Evolutionary conservation across 306 rosid species (phyloP), one percentile per base, ranked within the genome.

Genomic region (Quercus parvula): DNA sequence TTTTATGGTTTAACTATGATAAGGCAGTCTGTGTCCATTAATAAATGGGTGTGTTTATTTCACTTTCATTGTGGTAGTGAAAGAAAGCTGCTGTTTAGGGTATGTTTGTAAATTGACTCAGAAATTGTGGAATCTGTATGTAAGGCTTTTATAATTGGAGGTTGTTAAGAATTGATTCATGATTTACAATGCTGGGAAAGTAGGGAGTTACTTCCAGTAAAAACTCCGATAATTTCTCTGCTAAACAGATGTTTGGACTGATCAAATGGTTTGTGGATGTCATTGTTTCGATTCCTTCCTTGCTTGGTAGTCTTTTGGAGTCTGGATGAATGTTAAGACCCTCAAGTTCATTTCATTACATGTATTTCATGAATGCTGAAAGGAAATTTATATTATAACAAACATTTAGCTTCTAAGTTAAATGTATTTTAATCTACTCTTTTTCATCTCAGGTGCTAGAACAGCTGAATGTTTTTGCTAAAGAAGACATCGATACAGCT

Each of bases 381-480:
- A 33, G 25, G 51, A 19, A 67, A 33, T 33, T 67, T 17, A 24
- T 27, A 27, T 15, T 64, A 15, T 17, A 55, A 56, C 56, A 6
- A 49, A 25, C 9, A 25, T 30, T 35, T 35, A 10, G 24, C 55
- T 20, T 44, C 25, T 7, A 27, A 52, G 68, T 49, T 19, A 11
- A 12, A 54, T 46, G 3, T 63, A 33, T 64, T 56, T 78, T 75
- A 27, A 77, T 64, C 28, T 56, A 35, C 17, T 76, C 6, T 54
- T 82, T 57, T 30, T 77, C 71, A 72, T 84, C 72, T 33, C 84
- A 96, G 99, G 97, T 96, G 78, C 91, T 96, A 30, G 63, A 79
- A 70, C 91, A 91, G 88, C 84, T 96, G 85, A 90, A 89, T 71
- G 98, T 93, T 56, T 96, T 96, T 81, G 92, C 94, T 44, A 81